These are phyloP conservation scores for Pichia californica DNA, from an alignment of 805 yeast genomes.

Conservation along the genomic window DNA sequence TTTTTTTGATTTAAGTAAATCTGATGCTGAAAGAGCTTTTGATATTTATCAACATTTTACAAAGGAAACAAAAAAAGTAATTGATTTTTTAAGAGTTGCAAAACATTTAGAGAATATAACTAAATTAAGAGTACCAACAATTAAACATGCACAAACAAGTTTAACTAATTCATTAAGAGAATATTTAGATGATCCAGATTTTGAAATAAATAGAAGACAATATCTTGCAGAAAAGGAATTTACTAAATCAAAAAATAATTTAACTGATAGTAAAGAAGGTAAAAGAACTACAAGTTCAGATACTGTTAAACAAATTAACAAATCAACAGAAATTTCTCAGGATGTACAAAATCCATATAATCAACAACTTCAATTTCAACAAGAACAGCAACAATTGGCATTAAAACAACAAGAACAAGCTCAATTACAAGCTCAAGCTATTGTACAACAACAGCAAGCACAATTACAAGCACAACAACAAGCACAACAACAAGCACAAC, in stretches of 20 bases:
- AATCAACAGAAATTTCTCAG: too few species aligned
- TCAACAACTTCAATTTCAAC: too few species aligned
- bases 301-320: conserved; percentile 4
- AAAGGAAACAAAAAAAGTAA: conserved; percentile 79
- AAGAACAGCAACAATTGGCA: conserved; percentile 4
- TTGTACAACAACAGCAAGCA: conserved; percentile 5
- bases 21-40: conserved; percentile 82
- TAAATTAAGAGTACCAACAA: conserved; percentile 88
- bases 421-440: conserved; percentile 10
- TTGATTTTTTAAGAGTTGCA: conserved; percentile 80
- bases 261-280: not conserved
- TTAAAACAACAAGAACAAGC: conserved; percentile 13
- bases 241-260: conserved; percentile 19
- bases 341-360: too few species aligned
- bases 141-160: conserved; percentile 95
- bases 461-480: conserved; percentile 6
- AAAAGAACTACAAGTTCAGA: not conserved
- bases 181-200: conserved; percentile 79
- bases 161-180: conserved; percentile 81
- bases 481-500: conserved; percentile 7
- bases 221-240: conserved; percentile 61
- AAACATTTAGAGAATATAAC: conserved; percentile 83
- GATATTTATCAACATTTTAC: conserved; percentile 81
- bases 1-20: conserved; percentile 84
- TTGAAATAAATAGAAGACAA: conserved; percentile 72